Percentiles rank a stretch among this genome's conserved stretches.
Evolutionary conservation across 331 rosid species (phyloP).

Genomic region (Quercus tomentella): DNA sequence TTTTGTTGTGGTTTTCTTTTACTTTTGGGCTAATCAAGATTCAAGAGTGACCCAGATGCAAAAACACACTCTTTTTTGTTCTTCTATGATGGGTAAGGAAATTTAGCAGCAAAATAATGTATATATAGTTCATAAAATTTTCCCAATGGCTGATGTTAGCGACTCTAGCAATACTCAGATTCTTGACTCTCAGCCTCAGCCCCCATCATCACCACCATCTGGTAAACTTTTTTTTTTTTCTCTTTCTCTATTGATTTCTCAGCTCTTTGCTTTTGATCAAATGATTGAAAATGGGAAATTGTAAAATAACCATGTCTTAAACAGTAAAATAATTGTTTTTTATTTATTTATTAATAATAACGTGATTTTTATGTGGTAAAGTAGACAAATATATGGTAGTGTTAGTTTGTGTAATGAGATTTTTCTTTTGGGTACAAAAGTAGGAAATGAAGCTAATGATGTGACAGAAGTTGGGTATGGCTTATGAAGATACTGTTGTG

Average conservation of each 20-base stretch:
- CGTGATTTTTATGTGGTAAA: too few relatives aligned
- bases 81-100: background rate
- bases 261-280: background rate
- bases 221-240: conserved; percentile 3
- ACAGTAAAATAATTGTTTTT: background rate
- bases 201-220: conserved; percentile 21
- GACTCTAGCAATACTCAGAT: conserved; percentile 3
- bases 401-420: background rate
- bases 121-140: background rate
- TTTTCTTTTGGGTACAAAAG: conserved; percentile 14
- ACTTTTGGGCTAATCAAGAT: background rate
- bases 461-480: conserved; percentile 22
- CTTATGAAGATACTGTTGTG: conserved; percentile 35
- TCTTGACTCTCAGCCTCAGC: conserved; percentile 18
- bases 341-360: too few relatives aligned
- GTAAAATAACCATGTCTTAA: background rate
- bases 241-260: conserved; percentile 4
- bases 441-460: conserved; percentile 27
- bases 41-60: background rate
- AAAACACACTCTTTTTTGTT: background rate
- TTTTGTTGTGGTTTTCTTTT: conserved; percentile 1
- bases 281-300: background rate
- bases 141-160: conserved; percentile 2
- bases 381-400: background rate
- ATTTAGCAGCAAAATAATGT: background rate